Percentiles rank a stretch among this genome's conserved stretches.
These are phyloP conservation scores for Saksenaea oblongispora DNA, from an alignment of 371 early-diverging fungal species.

Conservation along the genomic window DNA sequence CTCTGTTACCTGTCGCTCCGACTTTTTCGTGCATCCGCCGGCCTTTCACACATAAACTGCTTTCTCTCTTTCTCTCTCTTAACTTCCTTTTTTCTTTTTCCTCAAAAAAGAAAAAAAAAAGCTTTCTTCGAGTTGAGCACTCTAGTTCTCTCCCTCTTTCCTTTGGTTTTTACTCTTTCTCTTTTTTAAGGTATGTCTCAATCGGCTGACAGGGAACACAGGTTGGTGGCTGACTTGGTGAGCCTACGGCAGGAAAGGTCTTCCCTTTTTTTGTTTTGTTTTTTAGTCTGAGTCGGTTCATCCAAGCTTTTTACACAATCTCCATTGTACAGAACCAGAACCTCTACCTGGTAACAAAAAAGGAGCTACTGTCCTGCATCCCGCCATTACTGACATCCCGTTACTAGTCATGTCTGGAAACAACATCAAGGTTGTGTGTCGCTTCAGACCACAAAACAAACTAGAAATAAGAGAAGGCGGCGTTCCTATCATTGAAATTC, in stretches of 20 bases:
- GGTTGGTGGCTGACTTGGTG: neutral
- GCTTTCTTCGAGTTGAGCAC: neutral
- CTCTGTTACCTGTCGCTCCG: conserved; percentile 1
- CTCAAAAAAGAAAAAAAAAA: neutral
- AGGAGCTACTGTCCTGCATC: neutral
- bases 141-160: neutral
- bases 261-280: conserved; percentile 2
- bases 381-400: conserved; percentile 3
- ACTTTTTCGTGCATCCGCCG: conserved; percentile 6
- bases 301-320: conserved; percentile 8
- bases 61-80: neutral
- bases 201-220: neutral
- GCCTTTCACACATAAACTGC: conserved; percentile 1
- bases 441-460: conserved; percentile 95
- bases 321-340: neutral
- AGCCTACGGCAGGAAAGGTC: neutral
- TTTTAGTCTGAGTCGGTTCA: neutral
- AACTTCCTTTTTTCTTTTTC: neutral
- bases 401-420: conserved; percentile 55
- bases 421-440: conserved; percentile 96
- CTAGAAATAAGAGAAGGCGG: conserved; percentile 91
- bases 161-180: neutral
- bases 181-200: neutral
- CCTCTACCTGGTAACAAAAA: neutral
- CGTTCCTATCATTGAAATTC: conserved; percentile 78